Evolutionary conservation across 352 stramenopile genomes (phyloP).

Genomic region (Globisporangium paroecandrum): DNA sequence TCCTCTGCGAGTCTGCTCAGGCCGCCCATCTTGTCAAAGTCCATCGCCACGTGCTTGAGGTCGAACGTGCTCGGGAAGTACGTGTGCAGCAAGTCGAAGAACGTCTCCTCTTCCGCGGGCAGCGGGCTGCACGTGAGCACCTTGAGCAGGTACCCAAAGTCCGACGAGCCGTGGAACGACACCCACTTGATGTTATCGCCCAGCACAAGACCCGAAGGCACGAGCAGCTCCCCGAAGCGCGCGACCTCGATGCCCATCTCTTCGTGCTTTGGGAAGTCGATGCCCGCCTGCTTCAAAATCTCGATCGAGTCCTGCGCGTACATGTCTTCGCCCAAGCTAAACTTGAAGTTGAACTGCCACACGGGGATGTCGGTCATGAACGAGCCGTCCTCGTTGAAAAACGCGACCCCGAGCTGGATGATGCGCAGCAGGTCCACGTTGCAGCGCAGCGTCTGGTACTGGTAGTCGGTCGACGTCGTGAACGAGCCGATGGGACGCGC

Average conservation of each 20-base stretch:
- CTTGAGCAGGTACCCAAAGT: conserved; percentile 99
- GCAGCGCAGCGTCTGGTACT: conserved; percentile 98
- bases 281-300: conserved; percentile 96
- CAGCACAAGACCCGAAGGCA: conserved; percentile 97
- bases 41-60: conserved; percentile 98
- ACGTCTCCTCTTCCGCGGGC: conserved; percentile 88
- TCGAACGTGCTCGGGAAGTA: conserved; percentile 99
- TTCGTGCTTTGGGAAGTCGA: conserved; percentile 97
- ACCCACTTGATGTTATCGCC: conserved; percentile 98
- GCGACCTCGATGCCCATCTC: conserved; percentile 95
- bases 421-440: conserved; percentile 99
- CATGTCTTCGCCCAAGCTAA: conserved; percentile 98
- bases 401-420: conserved; percentile 97
- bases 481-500: conserved; percentile 96
- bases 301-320: conserved; percentile 99
- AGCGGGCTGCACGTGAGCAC: conserved; percentile 90
- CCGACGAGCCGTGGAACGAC: conserved; percentile 98
- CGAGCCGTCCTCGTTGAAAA: conserved; percentile 95
- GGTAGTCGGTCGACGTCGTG: conserved; percentile 94
- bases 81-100: conserved; percentile 97
- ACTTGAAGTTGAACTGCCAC: conserved; percentile 99
- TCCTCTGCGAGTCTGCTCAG: conserved; percentile 96
- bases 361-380: conserved; percentile 94
- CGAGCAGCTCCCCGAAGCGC: conserved; percentile 97
- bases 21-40: conserved; percentile 97